Conservation (phyloP, 78 protist species). For the Ministeria vibrans region DNA sequence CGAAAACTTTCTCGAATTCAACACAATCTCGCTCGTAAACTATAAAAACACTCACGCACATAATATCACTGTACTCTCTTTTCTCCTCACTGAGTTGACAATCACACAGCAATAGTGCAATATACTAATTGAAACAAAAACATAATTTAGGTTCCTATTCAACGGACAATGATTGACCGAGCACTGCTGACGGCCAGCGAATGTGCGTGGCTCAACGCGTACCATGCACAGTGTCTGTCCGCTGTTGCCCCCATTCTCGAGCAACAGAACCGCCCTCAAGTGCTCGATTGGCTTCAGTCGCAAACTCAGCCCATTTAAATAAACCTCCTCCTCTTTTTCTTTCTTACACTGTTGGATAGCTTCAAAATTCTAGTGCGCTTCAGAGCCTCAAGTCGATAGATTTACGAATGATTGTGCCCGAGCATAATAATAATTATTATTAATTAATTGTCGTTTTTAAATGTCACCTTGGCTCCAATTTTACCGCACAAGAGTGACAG, state of each 20-base stretch:
- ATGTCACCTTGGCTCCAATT: no score
- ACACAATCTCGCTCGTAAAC: conserved; percentile 47
- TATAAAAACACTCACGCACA: background rate
- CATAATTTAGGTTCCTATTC: conserved; percentile 29
- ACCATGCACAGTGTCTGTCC: conserved; percentile 30
- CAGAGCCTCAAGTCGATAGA: no score
- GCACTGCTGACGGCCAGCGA: conserved; percentile 45
- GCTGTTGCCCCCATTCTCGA: background rate
- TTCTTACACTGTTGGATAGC: no score
- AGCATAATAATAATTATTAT: no score
- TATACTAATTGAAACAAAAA: background rate
- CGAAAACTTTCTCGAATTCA: conserved; percentile 51
- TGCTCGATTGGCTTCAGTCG: no score
- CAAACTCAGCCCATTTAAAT: no score
- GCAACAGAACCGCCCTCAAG: no score
- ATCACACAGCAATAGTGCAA: background rate
- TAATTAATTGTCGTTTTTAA: no score
- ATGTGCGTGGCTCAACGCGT: conserved; percentile 48
- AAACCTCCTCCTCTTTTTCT: no score
- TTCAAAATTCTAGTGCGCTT: no score
- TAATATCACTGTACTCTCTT: background rate
- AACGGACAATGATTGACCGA: conserved; percentile 49
- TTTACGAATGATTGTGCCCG: no score
- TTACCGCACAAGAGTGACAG: no score
- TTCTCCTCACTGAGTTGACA: background rate